Evolutionary conservation across 2,329 filamentous ascomycete genomes (phyloP).

Genomic region (Hansfordia pulvinata): DNA sequence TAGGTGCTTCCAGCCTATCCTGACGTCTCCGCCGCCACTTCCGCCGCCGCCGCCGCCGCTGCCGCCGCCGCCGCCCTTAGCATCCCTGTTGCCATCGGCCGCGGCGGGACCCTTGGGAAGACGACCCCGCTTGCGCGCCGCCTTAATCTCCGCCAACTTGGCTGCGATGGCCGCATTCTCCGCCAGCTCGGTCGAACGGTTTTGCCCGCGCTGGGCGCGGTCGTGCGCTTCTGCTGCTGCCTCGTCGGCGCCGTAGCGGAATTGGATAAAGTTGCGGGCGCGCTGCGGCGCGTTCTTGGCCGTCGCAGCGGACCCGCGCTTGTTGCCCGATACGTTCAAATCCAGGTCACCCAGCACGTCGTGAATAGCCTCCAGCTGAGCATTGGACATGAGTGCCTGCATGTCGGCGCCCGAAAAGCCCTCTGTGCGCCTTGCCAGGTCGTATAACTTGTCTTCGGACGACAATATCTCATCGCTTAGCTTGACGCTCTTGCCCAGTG

Average conservation of each 20-base stretch:
- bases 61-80: conserved; percentile 18
- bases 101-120: conserved; percentile 7
- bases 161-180: conserved; percentile 67
- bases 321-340: conserved; percentile 11
- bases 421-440: conserved; percentile 67
- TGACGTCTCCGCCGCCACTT: conserved; percentile 41
- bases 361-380: conserved; percentile 93
- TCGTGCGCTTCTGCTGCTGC: conserved; percentile 26
- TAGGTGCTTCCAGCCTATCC: conserved; percentile 76
- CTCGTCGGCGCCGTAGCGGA: conserved; percentile 59
- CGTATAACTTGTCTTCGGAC: conserved; percentile 42
- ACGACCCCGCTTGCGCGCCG: conserved; percentile 51
- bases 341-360: conserved; percentile 62
- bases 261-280: conserved; percentile 59
- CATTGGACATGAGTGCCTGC: conserved; percentile 90
- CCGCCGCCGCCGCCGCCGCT: conserved; percentile 13
- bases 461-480: conserved; percentile 53
- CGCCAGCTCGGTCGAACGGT: conserved; percentile 43
- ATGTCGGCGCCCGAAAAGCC: conserved; percentile 92
- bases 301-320: conserved; percentile 21
- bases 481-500: conserved; percentile 70
- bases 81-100: conserved; percentile 8
- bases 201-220: conserved; percentile 27
- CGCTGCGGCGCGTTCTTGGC: conserved; percentile 12
- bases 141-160: conserved; percentile 72